Base-by-base conservation (phyloP, 192 early-diverging fungal species). In the Coemansia sp. region DNA sequence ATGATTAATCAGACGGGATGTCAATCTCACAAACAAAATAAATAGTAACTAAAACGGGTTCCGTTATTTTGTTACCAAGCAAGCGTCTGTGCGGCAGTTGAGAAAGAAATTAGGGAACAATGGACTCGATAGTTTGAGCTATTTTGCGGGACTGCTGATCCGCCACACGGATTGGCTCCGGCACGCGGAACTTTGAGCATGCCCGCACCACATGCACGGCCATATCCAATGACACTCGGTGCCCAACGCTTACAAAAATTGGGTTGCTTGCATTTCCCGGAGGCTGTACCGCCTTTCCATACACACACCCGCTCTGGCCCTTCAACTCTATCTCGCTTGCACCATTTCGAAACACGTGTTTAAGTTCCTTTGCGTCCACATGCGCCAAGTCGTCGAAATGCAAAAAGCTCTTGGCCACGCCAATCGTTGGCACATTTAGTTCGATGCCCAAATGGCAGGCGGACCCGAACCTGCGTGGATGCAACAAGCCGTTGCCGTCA, bases 131-230 rank as follows among this genome's bases (percentile, higher is more conserved):
- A n/a, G 47, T 53, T 19, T 70, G 70, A 32, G 67, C 60, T 0
- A 59, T 47, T 6, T 60, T 59, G 29, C 73, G 51, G 45, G 79
- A 76, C 38, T 25, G 70, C 54, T 60, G 71, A 78, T 98, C 95
- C n/a, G 94, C 95, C 39, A 84, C 74, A 5, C 94, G 86, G 60
- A 97, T 93, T 5, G 95, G 95, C 68, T 98, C 95, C 0, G 94
- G 94, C 5, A 95, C 83, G 5, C 93, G 79, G 78, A 82, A 87
- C 9, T 68, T 53, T 23, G 86, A 89, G 56, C 88, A 90, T 11
- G 68, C 70, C 12, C 84, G 54, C 3, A 88, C 87, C n/a, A 98
- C 45, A 0, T 66, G 62, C 21, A 96, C 84, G 0, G 94, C 89
- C 7, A 90, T 91, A 1, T 73, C 73, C 35, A 93, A 63, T 17